Evolutionary conservation across 176 grass and related monocot genomes (phyloP), one percentile per base, ranked within the genome.

Genomic region (Cenchrus purpureus): DNA sequence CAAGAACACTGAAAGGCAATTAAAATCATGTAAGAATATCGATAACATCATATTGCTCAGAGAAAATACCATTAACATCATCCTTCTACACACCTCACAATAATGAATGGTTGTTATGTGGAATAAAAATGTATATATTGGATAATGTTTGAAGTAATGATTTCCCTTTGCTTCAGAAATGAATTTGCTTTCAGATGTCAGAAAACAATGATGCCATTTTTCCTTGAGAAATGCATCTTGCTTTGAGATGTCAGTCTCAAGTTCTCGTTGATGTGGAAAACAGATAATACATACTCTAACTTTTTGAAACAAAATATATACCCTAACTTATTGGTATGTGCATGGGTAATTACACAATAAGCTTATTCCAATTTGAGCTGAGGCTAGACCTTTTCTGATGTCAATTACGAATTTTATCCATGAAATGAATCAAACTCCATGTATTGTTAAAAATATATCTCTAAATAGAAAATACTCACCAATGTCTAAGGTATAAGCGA

Each of bases 401-500:
- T 34, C n/a, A 74, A 50, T 31, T 14, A 29, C 1, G 3, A 44
- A 48, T 51, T 51, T 72, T 53, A 74, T 17, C 65, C 10, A 68
- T n/a, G 11, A 78, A 15, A 70, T 48, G 40, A 19, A 67, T 59
- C 10, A 67, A 34, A 59, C 28, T 14, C 28, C 50, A 43, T 31
- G 56, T n/a, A 43, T 2, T 31, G 28, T 14, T 31, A 29, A 49
- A 16, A 2, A 29, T 70, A 40, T 64, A 90, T 79, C 8, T 57
- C 57, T 73, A 6, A 82, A 46, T 7, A 76, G 11, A 1, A 50
- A 79, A 50, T 67, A 68, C 73, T 88, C 85, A 98, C 97, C 93
- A 98, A 80, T 98, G 97, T 85, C 97, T 95, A 53, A 98, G 89
- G 89, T 98, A 96, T 65, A 91, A 32, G 17, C 90, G 97, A 58